Base-by-base conservation (phyloP, 2,329 filamentous ascomycete species). In the Stemphylium vesicarium region DNA sequence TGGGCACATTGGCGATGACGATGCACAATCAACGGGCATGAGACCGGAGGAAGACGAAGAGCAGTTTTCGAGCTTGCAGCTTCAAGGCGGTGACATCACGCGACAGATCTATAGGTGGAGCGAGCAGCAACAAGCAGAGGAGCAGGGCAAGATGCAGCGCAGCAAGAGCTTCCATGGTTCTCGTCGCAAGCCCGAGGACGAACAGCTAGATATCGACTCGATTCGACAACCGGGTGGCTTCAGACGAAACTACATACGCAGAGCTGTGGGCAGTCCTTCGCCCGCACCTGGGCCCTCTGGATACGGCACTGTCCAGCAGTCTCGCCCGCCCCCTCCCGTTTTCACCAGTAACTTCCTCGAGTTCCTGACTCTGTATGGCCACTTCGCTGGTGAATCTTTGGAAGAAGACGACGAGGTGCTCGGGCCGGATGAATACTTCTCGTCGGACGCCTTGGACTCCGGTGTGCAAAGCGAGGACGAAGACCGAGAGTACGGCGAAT, bases 21-120 rank as follows among this genome's bases (percentile, higher is more conserved):
- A 75, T 56, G 54, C 66, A 44, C 53, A 62, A 29, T 63, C 62
- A 13, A 60, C 65, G 11, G 63, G 63, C 46, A 86, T 57, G 86
- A 88, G 50, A 32, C 64, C 60, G 2, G 67, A 69, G 2, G 70
- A 69, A 9, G 64, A 64, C 5, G 79, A 80, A 4, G 90, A 95
- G 55, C 91, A 96, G 69, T 99, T 99, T 74, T 97, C 93, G 26
- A 98, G 95, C 77, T 77, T 99, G 73, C 88, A 88, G 71, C 80
- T 99, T 41, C 96, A 98, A 73, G 95, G 95, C 56, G 95, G 95
- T 60, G 95, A 99, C 73, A 89, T 97, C 53, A 97, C 94, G 20
- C 84, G 95, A 57, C 91, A 94, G 50, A 96, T 99, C 66, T 99
- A 99, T 80, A 89, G 91, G 66, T 99, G 96, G 91, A 92, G 92